Evolutionary conservation across 139 green algal genomes (phyloP).

Genomic region (Closterium sp.): DNA sequence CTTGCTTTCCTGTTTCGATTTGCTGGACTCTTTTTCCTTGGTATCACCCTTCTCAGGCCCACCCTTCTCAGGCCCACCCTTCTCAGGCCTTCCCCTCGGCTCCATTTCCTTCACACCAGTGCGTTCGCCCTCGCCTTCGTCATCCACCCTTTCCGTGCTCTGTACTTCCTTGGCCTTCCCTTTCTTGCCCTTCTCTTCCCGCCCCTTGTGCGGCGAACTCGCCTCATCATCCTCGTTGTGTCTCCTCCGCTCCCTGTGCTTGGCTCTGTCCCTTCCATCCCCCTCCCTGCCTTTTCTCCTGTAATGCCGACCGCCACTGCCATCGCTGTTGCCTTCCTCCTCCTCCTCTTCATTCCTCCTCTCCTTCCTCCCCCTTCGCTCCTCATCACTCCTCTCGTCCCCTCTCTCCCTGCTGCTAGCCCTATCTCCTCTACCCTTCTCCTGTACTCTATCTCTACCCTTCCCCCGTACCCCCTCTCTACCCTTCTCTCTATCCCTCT

Average conservation of each 20-base stretch:
- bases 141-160: not conserved
- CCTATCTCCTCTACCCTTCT: slow-evolving; percentile 2
- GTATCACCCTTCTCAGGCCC: not conserved
- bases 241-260: not conserved
- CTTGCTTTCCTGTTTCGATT: not conserved
- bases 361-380: not conserved
- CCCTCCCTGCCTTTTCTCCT: not conserved
- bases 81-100: not conserved
- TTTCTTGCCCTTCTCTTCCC: not conserved
- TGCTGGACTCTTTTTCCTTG: not conserved
- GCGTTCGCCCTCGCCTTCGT: not conserved
- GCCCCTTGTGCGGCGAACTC: not conserved
- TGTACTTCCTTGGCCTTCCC: not conserved
- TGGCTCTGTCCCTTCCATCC: not conserved
- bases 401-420: not conserved
- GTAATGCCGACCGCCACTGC: not conserved
- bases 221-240: not conserved
- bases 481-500: not conserved
- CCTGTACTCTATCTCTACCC: slow-evolving; percentile 10
- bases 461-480: not conserved
- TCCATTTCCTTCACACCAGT: not conserved
- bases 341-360: not conserved
- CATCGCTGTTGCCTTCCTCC: not conserved
- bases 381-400: not conserved
- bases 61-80: not conserved